A percentile compares a stretch with the other conserved stretches of the same genome.
Evolutionary conservation across 176 grass and related monocot species (phyloP).

Genomic region (Triticum monococcum): DNA sequence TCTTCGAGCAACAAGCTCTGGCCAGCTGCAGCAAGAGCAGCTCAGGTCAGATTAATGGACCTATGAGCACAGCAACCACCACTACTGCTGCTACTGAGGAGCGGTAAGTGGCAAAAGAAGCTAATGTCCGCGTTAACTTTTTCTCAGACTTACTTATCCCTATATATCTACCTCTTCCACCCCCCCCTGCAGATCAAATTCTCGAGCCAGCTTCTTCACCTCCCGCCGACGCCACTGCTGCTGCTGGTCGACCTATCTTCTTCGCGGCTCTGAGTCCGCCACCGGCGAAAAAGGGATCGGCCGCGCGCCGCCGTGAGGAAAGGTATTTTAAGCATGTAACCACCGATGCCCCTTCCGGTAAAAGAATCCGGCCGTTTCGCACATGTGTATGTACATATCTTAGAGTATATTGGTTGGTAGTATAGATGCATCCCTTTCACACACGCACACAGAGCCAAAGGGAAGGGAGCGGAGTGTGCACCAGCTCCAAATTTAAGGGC

Average conservation of each 20-base stretch:
- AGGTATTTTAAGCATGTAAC: conserved; percentile 32
- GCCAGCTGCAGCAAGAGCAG: neutral
- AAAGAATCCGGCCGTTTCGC: conserved; percentile 16
- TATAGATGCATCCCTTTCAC: conserved; percentile 23
- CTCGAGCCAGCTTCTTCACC: conserved; percentile 17
- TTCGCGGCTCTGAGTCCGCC: conserved; percentile 5
- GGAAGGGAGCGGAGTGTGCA: neutral
- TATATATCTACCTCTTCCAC: neutral
- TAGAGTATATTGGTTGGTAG: conserved; percentile 22
- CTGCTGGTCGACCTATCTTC: conserved; percentile 14
- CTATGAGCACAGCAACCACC: conserved; percentile 18
- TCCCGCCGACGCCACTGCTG: neutral
- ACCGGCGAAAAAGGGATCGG: conserved; percentile 1
- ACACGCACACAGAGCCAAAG: neutral
- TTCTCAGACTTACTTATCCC: neutral
- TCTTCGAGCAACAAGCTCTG: conserved; percentile 18
- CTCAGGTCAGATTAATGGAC: conserved; percentile 17
- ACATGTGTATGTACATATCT: neutral
- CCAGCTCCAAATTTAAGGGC: neutral
- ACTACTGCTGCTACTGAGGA: neutral
- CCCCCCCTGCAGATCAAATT: conserved; percentile 9
- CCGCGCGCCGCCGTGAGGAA: neutral
- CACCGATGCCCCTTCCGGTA: neutral
- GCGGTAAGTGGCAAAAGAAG: conserved; percentile 18
- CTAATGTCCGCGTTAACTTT: neutral